These are phyloP conservation scores for Beauveria australis DNA, from an alignment of 2,329 filamentous ascomycete genomes.

Conservation along the genomic window DNA sequence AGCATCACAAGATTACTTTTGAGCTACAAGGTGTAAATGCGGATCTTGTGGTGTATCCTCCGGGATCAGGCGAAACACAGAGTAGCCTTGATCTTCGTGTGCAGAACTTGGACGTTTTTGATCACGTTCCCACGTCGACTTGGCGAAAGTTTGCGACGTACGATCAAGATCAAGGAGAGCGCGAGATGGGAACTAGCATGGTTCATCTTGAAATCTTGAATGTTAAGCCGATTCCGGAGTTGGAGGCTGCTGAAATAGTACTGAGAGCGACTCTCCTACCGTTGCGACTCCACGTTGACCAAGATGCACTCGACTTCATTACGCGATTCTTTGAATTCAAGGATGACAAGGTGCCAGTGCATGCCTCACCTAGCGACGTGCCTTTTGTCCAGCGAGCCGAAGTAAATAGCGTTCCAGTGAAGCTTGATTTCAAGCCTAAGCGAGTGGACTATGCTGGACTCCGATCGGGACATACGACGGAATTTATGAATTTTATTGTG, in stretches of 20 bases:
- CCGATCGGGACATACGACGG: conserved; percentile 85
- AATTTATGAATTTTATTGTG: conserved; percentile 98
- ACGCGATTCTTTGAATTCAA: conserved; percentile 98
- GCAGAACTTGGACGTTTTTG: conserved; percentile 79
- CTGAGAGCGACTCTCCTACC: conserved; percentile 73
- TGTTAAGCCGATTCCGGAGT: conserved; percentile 73
- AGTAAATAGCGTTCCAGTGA: conserved; percentile 73
- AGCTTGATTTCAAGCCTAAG: conserved; percentile 94
- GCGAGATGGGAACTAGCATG: conserved; percentile 83
- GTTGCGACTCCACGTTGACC: conserved; percentile 86
- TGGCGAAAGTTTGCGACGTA: conserved; percentile 99
- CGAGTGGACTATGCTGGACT: conserved; percentile 92
- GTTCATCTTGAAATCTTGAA: conserved; percentile 81
- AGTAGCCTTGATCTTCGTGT: conserved; percentile 81
- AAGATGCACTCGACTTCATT: conserved; percentile 95
- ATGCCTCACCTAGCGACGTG: conserved; percentile 57
- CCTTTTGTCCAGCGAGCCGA: conserved; percentile 89
- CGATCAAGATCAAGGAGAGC: conserved; percentile 75
- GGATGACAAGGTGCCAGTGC: conserved; percentile 54
- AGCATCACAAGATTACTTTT: conserved; percentile 89
- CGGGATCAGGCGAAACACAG: conserved; percentile 69
- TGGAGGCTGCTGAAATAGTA: conserved; percentile 85
- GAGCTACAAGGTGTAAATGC: conserved; percentile 78
- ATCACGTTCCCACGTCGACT: conserved; percentile 88
- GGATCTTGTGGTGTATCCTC: conserved; percentile 74